Conservation (phyloP, 108 stramenopile genomes). For the Skeletonema potamos region DNA sequence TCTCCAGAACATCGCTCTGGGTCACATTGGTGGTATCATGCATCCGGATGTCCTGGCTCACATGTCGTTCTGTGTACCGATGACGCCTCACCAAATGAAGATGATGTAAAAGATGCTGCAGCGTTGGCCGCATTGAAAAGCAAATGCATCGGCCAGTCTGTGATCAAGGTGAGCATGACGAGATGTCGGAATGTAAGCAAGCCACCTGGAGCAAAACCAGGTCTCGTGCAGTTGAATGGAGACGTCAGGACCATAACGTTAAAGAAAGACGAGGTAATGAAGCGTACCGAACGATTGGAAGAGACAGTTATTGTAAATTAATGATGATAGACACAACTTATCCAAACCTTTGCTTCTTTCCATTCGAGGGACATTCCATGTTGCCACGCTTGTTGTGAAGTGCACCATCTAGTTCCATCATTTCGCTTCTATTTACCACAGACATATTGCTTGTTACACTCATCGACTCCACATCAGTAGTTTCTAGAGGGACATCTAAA, state of each 20-base stretch:
- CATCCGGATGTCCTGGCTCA: constrained; percentile 87
- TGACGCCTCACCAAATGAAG: constrained; percentile 57
- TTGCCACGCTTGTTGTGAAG: not conserved
- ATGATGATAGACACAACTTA: not conserved
- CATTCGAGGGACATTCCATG: not conserved
- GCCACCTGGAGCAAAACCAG: constrained; percentile 86
- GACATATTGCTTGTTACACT: not conserved
- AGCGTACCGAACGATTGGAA: constrained; percentile 67
- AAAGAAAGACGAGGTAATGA: constrained; percentile 77
- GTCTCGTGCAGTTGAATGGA: constrained; percentile 80
- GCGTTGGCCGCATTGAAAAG: constrained; percentile 82
- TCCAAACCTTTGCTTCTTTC: constrained; percentile 2
- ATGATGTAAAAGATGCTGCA: constrained; percentile 80
- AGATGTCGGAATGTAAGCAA: constrained; percentile 84
- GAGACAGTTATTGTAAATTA: constrained; percentile 57
- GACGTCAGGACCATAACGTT: constrained; percentile 73
- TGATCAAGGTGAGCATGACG: constrained; percentile 82
- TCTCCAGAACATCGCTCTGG: constrained; percentile 77
- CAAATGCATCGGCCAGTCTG: constrained; percentile 68
- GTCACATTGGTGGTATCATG: constrained; percentile 91
- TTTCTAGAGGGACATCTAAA: not conserved
- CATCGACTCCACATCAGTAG: not conserved
- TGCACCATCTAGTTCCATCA: not conserved
- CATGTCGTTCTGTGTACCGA: constrained; percentile 81
- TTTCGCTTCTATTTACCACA: not conserved